Evolutionary conservation across 495 filamentous ascomycete genomes (phyloP), one percentile per base, ranked within the genome.

Genomic region (Trichocladium uniseriatum): DNA sequence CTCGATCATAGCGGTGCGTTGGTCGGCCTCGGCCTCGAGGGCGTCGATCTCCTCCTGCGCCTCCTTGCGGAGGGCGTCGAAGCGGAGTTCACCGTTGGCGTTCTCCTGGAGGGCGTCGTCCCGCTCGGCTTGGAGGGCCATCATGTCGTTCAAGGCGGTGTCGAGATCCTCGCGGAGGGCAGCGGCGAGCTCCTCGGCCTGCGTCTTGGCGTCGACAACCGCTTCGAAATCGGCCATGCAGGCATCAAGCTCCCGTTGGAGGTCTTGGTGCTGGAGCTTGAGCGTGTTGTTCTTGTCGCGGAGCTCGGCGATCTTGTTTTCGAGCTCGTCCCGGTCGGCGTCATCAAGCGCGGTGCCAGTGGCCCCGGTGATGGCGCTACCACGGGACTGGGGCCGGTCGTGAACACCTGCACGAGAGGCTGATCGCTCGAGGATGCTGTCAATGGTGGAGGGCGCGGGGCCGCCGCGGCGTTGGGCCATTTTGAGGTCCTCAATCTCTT

Each of bases 401-500:
- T 71, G 65, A 0, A 53, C 65, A 37, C 89, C 81, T 7, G 85
- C 81, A 24, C 91, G 82, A 11, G 92, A 96, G 16, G 86, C 89
- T 5, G 91, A 95, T 16, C 92, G 81, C 47, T 97, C 92, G 37
- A 95, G 79, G 45, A 95, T 85, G 58, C 89, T 94, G 51, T 98
- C 92, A 14, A 89, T 84, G 8, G 90, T 80, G 14, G 89, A 71
- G 2, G 72, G 72, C 5, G 72, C 69, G 2, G 68, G 65, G 1
- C 64, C 82, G 20, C 76, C 78, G 39, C 84, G 79, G 13, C 88
- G 81, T 52, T 88, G 81, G 3, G 81, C 79, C 50, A 97, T 78
- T 61, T 97, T 98, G 41, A 97, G 76, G 45, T 95, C 89, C 68
- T 98, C 92, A 38, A 96, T 98, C 60, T 98, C 92, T 51, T 94